Conservation (phyloP, 495 filamentous ascomycete genomes). For the Poronia punctata region DNA sequence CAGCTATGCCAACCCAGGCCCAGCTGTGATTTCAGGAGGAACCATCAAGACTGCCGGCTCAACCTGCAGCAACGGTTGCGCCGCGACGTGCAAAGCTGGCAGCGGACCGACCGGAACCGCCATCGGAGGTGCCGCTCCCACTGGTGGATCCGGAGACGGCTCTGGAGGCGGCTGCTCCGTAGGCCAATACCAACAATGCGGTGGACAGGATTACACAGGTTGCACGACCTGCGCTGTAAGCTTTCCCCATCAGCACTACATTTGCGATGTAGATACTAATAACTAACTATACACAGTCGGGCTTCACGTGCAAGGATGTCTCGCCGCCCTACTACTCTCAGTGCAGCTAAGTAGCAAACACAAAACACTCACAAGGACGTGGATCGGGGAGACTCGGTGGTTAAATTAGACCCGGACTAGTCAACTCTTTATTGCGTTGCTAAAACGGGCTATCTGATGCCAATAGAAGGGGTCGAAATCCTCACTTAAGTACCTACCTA, state of each 20-base stretch:
- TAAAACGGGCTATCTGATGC: no score
- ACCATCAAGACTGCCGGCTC: conserved; percentile 24
- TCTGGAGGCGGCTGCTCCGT: conserved; percentile 19
- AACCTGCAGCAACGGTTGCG: conserved; percentile 18
- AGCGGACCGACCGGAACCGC: conserved; percentile 20
- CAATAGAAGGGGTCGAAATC: no score
- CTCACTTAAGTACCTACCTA: no score
- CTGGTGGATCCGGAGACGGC: conserved; percentile 8
- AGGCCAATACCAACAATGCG: conserved; percentile 38
- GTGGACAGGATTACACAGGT: conserved; percentile 38
- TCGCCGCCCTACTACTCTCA: conserved; percentile 36
- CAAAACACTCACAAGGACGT: no score
- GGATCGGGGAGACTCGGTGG: no score
- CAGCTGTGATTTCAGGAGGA: conserved; percentile 18
- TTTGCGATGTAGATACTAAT: not conserved
- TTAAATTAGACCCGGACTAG: no score
- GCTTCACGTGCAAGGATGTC: conserved; percentile 20
- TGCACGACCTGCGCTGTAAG: conserved; percentile 32
- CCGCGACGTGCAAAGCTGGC: conserved; percentile 22
- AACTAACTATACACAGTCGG: not conserved
- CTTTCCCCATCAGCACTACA: not conserved
- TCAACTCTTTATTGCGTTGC: no score
- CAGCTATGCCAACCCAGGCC: conserved; percentile 24
- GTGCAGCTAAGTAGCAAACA: conserved; percentile 38
- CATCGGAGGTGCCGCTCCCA: conserved; percentile 12